Evolutionary conservation across 768 basidiomycete species (phyloP).

Genomic region (Tulasnella sp.): DNA sequence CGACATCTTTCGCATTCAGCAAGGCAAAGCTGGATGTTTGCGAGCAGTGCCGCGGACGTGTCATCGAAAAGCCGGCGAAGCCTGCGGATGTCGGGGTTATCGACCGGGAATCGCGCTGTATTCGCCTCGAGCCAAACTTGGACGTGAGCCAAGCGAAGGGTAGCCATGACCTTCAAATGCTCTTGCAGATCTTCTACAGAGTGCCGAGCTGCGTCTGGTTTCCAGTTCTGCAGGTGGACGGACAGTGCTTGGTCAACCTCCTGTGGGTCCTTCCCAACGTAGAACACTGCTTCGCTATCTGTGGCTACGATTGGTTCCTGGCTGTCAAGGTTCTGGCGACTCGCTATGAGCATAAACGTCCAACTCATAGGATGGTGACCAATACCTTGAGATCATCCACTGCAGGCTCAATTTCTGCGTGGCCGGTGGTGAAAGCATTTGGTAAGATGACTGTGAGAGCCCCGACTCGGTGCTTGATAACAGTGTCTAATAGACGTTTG

Average conservation of each 20-base stretch:
- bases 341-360: background rate
- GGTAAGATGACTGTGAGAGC: constrained; percentile 29
- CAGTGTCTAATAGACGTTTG: constrained; percentile 29
- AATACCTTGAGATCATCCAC: constrained; percentile 40
- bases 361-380: background rate
- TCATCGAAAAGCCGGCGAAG: constrained; percentile 35
- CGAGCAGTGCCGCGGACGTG: constrained; percentile 34
- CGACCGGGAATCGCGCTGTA: constrained; percentile 34
- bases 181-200: constrained; percentile 33
- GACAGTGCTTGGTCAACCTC: constrained; percentile 14
- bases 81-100: constrained; percentile 34
- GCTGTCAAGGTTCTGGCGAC: constrained; percentile 40
- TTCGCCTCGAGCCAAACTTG: constrained; percentile 41
- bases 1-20: constrained; percentile 38
- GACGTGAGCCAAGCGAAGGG: constrained; percentile 37
- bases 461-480: constrained; percentile 27
- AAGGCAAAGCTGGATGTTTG: constrained; percentile 39
- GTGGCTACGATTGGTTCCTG: constrained; percentile 30
- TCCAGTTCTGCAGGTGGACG: background rate
- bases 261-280: constrained; percentile 19
- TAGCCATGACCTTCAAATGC: constrained; percentile 32
- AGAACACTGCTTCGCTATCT: constrained; percentile 32
- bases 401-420: constrained; percentile 35
- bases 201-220: constrained; percentile 28
- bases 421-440: constrained; percentile 38